Base-by-base conservation (phyloP, 352 stramenopile species). In the Phytophthora pseudosyringae region DNA sequence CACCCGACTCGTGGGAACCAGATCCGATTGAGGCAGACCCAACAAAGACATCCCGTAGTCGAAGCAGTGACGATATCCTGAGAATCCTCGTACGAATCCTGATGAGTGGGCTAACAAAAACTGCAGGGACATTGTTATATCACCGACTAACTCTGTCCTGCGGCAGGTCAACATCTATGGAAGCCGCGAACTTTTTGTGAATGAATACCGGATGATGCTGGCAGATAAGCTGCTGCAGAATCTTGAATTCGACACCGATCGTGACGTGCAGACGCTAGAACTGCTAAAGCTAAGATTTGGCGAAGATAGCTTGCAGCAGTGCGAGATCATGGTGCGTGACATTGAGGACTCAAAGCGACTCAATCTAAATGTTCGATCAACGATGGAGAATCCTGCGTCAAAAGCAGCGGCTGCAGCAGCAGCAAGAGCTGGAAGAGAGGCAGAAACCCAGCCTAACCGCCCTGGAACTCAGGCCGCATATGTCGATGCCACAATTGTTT, bases 321-420 rank as follows among this genome's bases (percentile, higher is more conserved):
- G 97, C 54, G 97, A 99, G 74, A 98, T 99, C 62, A 99, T 99
- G 97, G 88, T 99, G 52, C 97, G 97, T 35, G 96, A 99, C 64
- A 96, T 99, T 40, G 94, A 98, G 59, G 96, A 99, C 56, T 98
- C 93, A n/a, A 98, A 98, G 70, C 90, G 95, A 8, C 86, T 98
- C 35, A 95, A 98, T 58, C 64, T 83, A 8, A 98, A 98, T 66
- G 90, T 98, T 50, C 71, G 78, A 45, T 97, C 60, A 16, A 73
- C 63, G 3, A 67, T 83, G 31, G 59, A 64, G 21, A 73, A 61
- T 1, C 15, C 53, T 33, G 41, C 35, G 36, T 36, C 32, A 43
- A 38, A 31, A 28, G 40, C 40, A 11, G 15, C 33, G 25, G n/a
- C 55, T 32, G 13, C 44, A 1, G 44, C 52, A 18, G 58, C 54